phyloP scores from a whole-genome alignment of 345 rosid genomes.

The Sonneratia alba region DNA sequence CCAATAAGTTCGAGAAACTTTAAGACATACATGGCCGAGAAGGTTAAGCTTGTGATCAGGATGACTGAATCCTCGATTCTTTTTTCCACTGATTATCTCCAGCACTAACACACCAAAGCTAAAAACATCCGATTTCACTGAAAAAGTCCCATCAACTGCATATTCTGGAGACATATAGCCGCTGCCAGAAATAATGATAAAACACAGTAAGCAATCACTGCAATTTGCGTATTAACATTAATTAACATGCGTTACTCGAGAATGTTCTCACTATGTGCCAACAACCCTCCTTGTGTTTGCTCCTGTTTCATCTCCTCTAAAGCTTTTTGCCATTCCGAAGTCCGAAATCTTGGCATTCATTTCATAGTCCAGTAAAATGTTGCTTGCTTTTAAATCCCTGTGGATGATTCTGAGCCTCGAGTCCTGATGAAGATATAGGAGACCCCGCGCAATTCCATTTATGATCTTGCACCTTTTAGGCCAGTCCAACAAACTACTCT shows the following conservation, averaged over 20 bases:
- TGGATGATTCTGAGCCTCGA: constrained; percentile 23
- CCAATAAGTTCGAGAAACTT: too few species aligned
- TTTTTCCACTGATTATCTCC: constrained; percentile 21
- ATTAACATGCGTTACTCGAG: background rate
- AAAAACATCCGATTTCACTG: constrained; percentile 22
- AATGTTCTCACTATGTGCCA: constrained; percentile 21
- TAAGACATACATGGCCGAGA: background rate
- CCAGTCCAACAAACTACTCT: background rate
- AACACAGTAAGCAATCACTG: background rate
- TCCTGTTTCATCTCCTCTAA: constrained; percentile 14
- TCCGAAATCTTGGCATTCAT: constrained; percentile 26
- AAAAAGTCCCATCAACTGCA: constrained; percentile 18
- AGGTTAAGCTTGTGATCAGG: constrained; percentile 3
- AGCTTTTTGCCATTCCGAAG: constrained; percentile 20
- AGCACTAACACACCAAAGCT: constrained; percentile 27
- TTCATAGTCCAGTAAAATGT: constrained; percentile 17
- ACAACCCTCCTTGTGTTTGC: constrained; percentile 16
- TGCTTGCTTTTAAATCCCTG: constrained; percentile 25
- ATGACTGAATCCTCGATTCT: background rate
- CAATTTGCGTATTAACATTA: background rate
- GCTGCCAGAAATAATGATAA: constrained; percentile 1
- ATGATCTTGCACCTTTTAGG: constrained; percentile 1
- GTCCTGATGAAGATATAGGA: constrained; percentile 25
- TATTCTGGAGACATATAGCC: constrained; percentile 26
- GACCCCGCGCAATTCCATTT: background rate